These are phyloP conservation scores for Aspergillus viridinutans DNA, from an alignment of 2,329 filamentous ascomycete species.

Conservation along the genomic window DNA sequence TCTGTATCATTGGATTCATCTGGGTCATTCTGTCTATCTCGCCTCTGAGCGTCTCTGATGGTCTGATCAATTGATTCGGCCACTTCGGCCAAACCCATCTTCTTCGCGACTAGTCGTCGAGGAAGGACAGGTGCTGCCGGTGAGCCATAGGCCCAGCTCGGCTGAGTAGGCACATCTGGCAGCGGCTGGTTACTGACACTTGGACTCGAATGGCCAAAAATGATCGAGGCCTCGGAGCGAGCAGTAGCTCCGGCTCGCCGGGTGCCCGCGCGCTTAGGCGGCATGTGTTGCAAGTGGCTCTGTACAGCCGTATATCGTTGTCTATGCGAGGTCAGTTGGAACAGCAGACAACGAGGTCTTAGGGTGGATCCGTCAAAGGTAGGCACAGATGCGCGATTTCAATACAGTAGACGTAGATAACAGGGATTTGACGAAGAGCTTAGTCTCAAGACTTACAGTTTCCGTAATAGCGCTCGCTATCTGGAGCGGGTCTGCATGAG, in stretches of 20 bases:
- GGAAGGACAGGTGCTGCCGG: slow-evolving; percentile 33
- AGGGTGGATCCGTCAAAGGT: neutral
- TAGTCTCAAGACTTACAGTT: neutral
- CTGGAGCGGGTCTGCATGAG: neutral
- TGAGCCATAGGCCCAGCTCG: slow-evolving; percentile 41
- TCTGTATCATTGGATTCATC: slow-evolving; percentile 6
- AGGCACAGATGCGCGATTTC: neutral
- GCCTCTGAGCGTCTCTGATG: slow-evolving; percentile 19
- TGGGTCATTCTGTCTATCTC: slow-evolving; percentile 21
- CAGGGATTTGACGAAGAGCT: neutral
- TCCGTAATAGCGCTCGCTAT: neutral
- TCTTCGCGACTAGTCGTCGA: slow-evolving; percentile 27
- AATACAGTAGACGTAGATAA: neutral
- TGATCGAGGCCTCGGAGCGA: slow-evolving; percentile 11
- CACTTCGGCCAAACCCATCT: slow-evolving; percentile 29
- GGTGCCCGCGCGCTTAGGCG: slow-evolving; percentile 20
- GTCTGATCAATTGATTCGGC: slow-evolving; percentile 31
- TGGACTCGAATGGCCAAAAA: slow-evolving; percentile 17
- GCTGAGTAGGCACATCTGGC: slow-evolving; percentile 35
- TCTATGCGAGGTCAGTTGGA: neutral
- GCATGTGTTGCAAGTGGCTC: slow-evolving; percentile 13
- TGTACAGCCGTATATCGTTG: neutral
- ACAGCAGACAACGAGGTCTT: neutral
- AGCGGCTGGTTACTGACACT: slow-evolving; percentile 22
- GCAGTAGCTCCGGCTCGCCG: slow-evolving; percentile 12